Percentiles rank a stretch among this genome's conserved stretches.
Evolutionary conservation across 305 asterid genomes (phyloP).

Genomic region (Solanum hybrid): DNA sequence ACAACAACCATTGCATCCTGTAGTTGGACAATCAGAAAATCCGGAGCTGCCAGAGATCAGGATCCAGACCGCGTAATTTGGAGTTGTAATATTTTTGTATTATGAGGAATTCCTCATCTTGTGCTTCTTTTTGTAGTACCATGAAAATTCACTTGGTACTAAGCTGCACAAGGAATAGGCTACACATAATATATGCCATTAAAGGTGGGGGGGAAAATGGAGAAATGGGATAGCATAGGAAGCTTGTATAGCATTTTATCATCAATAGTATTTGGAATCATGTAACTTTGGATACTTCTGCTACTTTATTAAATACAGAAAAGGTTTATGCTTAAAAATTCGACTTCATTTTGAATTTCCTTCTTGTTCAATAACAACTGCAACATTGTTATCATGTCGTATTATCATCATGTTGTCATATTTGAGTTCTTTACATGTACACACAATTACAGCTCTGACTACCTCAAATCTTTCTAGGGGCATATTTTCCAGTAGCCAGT

Average conservation of each 20-base stretch:
- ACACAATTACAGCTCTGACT: neutral
- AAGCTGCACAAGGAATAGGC: neutral
- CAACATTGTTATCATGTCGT: neutral
- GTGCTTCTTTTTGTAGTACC: conserved; percentile 1
- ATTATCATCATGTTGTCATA: neutral
- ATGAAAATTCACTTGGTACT: neutral
- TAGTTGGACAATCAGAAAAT: conserved; percentile 15
- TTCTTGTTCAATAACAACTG: neutral
- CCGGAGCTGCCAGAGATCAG: conserved; percentile 19
- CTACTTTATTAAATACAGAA: neutral
- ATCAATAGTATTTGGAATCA: neutral
- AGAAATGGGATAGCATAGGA: neutral
- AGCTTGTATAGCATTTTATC: neutral
- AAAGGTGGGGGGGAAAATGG: neutral
- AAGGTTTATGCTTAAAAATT: neutral
- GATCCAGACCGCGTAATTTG: conserved; percentile 13
- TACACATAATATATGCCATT: neutral
- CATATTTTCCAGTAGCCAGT: neutral
- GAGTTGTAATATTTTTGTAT: neutral
- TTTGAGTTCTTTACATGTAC: neutral
- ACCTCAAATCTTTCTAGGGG: neutral
- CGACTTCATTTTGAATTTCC: neutral
- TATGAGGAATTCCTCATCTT: neutral
- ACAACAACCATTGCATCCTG: conserved; percentile 12
- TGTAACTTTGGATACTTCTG: neutral